Percentiles rank a stretch among this genome's conserved stretches.
Evolutionary conservation across 495 filamentous ascomycete species (phyloP).

Genomic region (Aeminium ludgeri): DNA sequence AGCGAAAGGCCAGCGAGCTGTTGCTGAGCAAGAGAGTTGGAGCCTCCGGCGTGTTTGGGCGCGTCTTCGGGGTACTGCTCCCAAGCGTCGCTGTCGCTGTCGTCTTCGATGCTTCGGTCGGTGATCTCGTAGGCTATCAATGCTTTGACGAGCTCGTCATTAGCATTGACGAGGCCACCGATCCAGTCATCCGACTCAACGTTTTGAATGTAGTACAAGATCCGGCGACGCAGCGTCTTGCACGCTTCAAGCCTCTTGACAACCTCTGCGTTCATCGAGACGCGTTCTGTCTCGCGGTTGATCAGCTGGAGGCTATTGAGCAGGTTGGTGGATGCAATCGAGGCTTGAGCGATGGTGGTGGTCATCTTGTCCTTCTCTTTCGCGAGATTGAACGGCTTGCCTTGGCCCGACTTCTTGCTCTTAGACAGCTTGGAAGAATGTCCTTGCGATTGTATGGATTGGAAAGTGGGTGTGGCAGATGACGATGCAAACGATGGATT

Average conservation of each 20-base stretch:
- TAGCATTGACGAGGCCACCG: constrained; percentile 30
- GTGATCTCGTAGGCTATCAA: constrained; percentile 88
- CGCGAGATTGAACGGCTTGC: constrained; percentile 59
- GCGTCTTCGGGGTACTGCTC: constrained; percentile 5
- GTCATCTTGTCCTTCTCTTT: constrained; percentile 76
- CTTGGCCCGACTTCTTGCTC: constrained; percentile 28
- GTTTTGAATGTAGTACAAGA: constrained; percentile 59
- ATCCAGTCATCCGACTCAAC: constrained; percentile 33
- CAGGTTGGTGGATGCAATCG: constrained; percentile 78
- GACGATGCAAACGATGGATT: background rate
- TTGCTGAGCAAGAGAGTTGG: background rate
- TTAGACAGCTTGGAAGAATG: constrained; percentile 20
- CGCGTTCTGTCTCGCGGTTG: constrained; percentile 75
- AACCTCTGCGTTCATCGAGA: constrained; percentile 66
- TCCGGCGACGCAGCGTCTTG: constrained; percentile 64
- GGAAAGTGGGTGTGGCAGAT: constrained; percentile 8
- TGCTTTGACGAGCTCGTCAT: constrained; percentile 56
- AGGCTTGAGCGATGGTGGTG: constrained; percentile 63
- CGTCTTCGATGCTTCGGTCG: constrained; percentile 88
- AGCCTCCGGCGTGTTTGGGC: background rate
- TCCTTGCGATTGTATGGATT: constrained; percentile 7
- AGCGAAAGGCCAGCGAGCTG: constrained; percentile 23
- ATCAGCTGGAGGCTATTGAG: constrained; percentile 77
- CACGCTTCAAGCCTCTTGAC: constrained; percentile 68
- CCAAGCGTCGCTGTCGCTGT: constrained; percentile 69